phyloP scores from a whole-genome alignment of 2,329 filamentous ascomycete genomes.

The Corynespora cassiicola region DNA sequence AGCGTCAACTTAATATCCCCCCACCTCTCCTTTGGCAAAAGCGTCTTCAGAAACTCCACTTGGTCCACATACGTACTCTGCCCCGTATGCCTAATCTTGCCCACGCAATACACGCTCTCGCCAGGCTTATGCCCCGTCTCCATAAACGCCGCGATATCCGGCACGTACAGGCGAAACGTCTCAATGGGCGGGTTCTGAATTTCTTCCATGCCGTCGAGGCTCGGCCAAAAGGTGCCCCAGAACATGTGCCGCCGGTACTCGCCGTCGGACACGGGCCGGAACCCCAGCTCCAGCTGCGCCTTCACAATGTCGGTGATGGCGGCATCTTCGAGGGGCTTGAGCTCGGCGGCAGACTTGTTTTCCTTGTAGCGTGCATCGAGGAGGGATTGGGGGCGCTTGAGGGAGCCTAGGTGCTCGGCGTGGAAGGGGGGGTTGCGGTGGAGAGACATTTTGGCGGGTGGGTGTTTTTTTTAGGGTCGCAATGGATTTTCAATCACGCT shows the following conservation, averaged over 20 bases:
- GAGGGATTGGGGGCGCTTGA: constrained; percentile 68
- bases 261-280: constrained; percentile 69
- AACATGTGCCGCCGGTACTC: constrained; percentile 65
- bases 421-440: constrained; percentile 64
- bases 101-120: constrained; percentile 61
- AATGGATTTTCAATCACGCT: too few relatives aligned
- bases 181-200: constrained; percentile 55
- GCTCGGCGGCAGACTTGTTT: constrained; percentile 62
- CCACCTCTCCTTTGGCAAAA: constrained; percentile 64
- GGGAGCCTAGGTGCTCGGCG: constrained; percentile 73
- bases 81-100: constrained; percentile 63
- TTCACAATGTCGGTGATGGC: constrained; percentile 69
- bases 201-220: constrained; percentile 59
- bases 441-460: constrained; percentile 21
- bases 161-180: constrained; percentile 63
- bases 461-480: too few relatives aligned
- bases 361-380: constrained; percentile 62
- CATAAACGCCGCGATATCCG: constrained; percentile 66
- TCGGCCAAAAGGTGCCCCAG: constrained; percentile 61
- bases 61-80: constrained; percentile 61
- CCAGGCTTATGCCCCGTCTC: constrained; percentile 62
- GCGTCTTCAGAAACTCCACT: constrained; percentile 62
- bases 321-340: constrained; percentile 66
- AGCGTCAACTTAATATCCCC: constrained; percentile 71
- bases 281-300: constrained; percentile 66